Evolutionary conservation across 306 rosid species (phyloP), one percentile per base, ranked within the genome.

Genomic region (Sophora flavescens): DNA sequence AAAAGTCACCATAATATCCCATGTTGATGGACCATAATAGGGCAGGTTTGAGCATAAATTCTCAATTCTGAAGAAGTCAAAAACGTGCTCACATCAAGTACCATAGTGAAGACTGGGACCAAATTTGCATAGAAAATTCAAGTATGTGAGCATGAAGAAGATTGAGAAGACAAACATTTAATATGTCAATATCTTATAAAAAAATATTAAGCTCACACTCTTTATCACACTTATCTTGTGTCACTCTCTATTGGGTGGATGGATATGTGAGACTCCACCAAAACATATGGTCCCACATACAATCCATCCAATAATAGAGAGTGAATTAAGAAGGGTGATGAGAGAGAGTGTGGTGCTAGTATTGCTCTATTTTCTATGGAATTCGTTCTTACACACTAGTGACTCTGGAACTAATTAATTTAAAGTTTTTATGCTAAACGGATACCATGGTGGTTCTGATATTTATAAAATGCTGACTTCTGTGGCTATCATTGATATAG

Each of bases 31-130:
- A 69, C 85, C 85, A 65, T 64, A 35, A n/a, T 58, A 5, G 50
- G 41, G 33, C 52, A 8, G 70, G 26, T 72, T 67, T 79, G 30
- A 6, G 32, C 68, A 44, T 45, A 57, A 74, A 12, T 63, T 70
- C 50, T 48, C 62, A 17, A 30, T 64, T 28, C 3, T 47, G 17
- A 73, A 57, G 16, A 76, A 59, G 80, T 70, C 70, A 78, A 44
- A 62, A 84, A 77, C 85, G 78, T 81, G 88, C 71, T 77, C 39
- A 56, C 85, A 77, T 84, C 83, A 73, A 84, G 88, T 77, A 84
- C 76, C 39, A 58, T 58, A 13, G 14, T 48, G 33, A 74, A 38
- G 6, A 30, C 28, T 52, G 80, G 85, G 83, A 9, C 85, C 80
- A 44, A 30, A 15, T 36, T 72, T 67, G 38, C 22, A 14, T 59